A percentile compares a stretch with the other conserved stretches of the same genome.
Conservation (phyloP, 192 early-diverging fungal genomes). For the Cetraspora pellucida region DNA sequence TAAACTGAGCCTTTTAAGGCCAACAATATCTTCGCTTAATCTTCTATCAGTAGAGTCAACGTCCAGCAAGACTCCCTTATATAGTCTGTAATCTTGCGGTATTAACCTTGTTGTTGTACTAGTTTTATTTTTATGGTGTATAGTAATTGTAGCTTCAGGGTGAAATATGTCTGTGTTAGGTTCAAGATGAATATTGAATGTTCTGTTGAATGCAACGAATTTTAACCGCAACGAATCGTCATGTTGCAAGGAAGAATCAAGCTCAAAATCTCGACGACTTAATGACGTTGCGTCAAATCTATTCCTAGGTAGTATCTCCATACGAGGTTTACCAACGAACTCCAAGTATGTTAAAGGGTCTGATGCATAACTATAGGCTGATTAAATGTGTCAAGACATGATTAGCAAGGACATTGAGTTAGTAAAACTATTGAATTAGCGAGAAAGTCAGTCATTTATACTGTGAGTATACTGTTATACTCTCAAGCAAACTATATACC, state of each 20-base stretch:
- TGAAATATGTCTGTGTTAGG: slow-evolving; percentile 74
- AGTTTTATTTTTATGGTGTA: slow-evolving; percentile 23
- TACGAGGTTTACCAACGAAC: neutral
- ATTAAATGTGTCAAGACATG: neutral
- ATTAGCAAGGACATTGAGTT: neutral
- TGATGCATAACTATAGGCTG: neutral
- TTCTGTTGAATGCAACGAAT: slow-evolving; percentile 65
- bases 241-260: neutral
- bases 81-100: slow-evolving; percentile 54
- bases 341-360: slow-evolving; percentile 11
- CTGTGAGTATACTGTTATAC: too few species aligned
- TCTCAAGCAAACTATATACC: too few species aligned
- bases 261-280: neutral
- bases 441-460: too few species aligned
- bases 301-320: neutral
- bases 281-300: neutral
- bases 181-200: slow-evolving; percentile 65
- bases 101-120: slow-evolving; percentile 34
- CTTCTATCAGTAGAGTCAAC: slow-evolving; percentile 38
- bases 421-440: too few species aligned
- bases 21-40: slow-evolving; percentile 35
- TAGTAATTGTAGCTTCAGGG: slow-evolving; percentile 50
- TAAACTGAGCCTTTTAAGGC: slow-evolving; percentile 34
- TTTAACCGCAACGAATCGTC: slow-evolving; percentile 61
- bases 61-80: slow-evolving; percentile 53